Evolutionary conservation across 805 yeast species (phyloP), one percentile per base, ranked within the genome.

Genomic region (Zygotorulaspora danielsina): DNA sequence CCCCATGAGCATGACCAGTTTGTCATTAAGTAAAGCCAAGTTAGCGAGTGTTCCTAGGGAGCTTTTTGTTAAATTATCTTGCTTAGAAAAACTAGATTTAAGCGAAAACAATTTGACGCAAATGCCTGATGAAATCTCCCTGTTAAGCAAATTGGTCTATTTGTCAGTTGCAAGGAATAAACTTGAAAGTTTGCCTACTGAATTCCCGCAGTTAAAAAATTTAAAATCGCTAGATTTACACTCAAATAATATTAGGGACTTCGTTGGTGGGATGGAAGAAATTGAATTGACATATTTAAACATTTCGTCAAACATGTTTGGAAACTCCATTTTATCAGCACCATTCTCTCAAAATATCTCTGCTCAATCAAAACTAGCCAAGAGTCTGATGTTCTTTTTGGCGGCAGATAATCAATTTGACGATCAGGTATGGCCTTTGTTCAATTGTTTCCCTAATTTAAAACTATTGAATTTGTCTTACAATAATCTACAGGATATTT

Each of bases 321-420:
- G 76, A 19, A 52, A 39, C 27, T 38, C 50, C n/a, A 33, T 30
- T 13, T 42, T 50, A 15, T 49, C 44, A 19, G 41, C 41, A n/a
- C 34, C 45, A 8, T 51, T 53, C 32, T 81, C 50, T 83, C 88
- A 10, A 73, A 75, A 42, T 73, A 76, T 54, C 6, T 30, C 48
- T 18, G 11, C 32, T 19, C 49, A 53, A 10, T 38, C 57, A 4
- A 51, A 52, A 22, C 53, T 77, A 35, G 71, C 80, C 1, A 72
- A 71, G 36, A 71, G 76, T 20, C 65, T 88, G 42, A 61, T 72
- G 39, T 65, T 69, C 17, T 71, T 93, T 26, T 73, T 78, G 27
- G 67, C 87, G 28, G 84, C 93, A 10, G 97, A 90, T 57, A 93
- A 93, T 59, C 79, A 87, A 46, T 71, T 93, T 22, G 74, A 72